phyloP scores from a whole-genome alignment of 2,329 filamentous ascomycete species.

The Helotiales sp. region DNA sequence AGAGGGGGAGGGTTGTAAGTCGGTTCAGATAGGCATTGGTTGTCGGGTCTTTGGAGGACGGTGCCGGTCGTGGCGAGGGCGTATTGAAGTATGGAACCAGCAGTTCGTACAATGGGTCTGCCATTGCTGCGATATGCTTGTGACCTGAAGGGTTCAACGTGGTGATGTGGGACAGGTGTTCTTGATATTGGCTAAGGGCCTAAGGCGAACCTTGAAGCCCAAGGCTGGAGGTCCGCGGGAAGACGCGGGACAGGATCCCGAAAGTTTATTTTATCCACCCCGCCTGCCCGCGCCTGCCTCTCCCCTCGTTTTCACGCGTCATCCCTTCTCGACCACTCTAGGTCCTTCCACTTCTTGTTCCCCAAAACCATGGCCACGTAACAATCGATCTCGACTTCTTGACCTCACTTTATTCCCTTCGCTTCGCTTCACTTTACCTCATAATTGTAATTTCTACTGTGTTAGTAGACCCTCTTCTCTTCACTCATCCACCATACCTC shows the following conservation, averaged over 20 bases:
- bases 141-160: slow-evolving; percentile 16
- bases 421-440: neutral
- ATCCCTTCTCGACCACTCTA: neutral
- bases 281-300: neutral
- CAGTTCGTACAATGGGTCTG: slow-evolving; percentile 77
- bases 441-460: slow-evolving; percentile 11
- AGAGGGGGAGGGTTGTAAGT: slow-evolving; percentile 76
- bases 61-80: slow-evolving; percentile 47
- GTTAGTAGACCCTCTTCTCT: slow-evolving; percentile 1
- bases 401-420: neutral
- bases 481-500: neutral
- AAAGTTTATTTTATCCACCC: slow-evolving; percentile 12
- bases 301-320: neutral
- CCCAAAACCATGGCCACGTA: slow-evolving; percentile 6
- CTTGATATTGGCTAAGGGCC: neutral
- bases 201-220: neutral
- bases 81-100: slow-evolving; percentile 64
- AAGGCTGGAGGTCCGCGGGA: slow-evolving; percentile 1
- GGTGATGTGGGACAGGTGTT: slow-evolving; percentile 10
- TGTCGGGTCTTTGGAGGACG: slow-evolving; percentile 53
- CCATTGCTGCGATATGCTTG: slow-evolving; percentile 52
- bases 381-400: neutral
- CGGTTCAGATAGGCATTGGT: slow-evolving; percentile 75
- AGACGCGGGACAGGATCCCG: neutral
- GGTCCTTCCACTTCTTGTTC: slow-evolving; percentile 4